Evolutionary conservation across 495 filamentous ascomycete genomes (phyloP), one percentile per base, ranked within the genome.

Genomic region (Podospora bellae-mahoneyi): DNA sequence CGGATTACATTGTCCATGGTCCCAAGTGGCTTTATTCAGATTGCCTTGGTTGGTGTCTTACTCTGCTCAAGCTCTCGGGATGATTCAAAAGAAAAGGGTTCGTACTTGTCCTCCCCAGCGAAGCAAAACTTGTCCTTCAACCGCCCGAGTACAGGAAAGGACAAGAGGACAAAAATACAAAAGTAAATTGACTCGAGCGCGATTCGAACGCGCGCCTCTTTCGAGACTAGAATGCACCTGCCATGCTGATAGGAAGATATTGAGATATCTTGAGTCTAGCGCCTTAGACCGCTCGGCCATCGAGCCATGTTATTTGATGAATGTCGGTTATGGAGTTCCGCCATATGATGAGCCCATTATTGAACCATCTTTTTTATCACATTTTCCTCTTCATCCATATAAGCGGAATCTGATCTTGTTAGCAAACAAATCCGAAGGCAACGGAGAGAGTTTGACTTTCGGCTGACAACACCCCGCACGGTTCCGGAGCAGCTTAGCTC

Each of bases 201-300:
- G 74, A 76, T 76, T 76, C 74, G 74, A 76, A 76, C 74, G 69
- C 74, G 71, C 74, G 74, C 74, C 69, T 73, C 74, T 76, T 76
- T 64, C 74, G 74, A 74, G 69, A 76, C 54, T 70, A 74, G 72
- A 76, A 76, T 70, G 32, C 68, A 58, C n/a, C 68, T 60, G 62
- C 64, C 53, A 60, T n/a, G 13, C 34, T 61, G 62, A 44, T 48
- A 66, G 64, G 69, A 65, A 71, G 62, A 70, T 59, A 44, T n/a
- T 23, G 5, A 15, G 4, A 23, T 28, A 64, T 69, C 74, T 76
- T 76, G 74, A 76, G 74, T 76, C 71, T 74, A 70, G 60, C 74
- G 72, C 74, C 74, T 76, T 76, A 76, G 72, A 74, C 74, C 72
- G 67, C 74, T 76, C 74, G 74, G 74, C 72, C 74, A 76, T 66